These are phyloP conservation scores for Flaveria trinervia DNA, from an alignment of 129 eudicot genomes.

Conservation along the genomic window DNA sequence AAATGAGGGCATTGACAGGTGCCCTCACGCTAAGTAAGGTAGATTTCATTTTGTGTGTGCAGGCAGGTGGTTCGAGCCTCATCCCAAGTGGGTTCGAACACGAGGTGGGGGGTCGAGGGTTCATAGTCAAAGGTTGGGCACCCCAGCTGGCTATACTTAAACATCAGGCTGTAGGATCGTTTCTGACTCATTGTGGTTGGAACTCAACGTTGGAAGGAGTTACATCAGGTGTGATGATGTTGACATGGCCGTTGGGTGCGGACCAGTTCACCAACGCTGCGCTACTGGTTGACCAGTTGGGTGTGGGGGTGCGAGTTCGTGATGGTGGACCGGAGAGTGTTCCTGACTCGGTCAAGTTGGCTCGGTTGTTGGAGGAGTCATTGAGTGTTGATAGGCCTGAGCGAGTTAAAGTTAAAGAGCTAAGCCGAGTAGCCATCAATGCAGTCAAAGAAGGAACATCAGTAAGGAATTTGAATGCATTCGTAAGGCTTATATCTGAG, in stretches of 20 bases:
- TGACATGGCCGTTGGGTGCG: constrained; percentile 52
- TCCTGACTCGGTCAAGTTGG: constrained; percentile 45
- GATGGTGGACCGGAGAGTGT: constrained; percentile 36
- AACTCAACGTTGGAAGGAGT: constrained; percentile 45
- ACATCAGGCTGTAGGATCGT: constrained; percentile 46
- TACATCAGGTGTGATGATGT: constrained; percentile 38
- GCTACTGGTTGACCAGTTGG: constrained; percentile 39
- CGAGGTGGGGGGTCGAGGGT: constrained; percentile 43
- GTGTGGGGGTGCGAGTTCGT: constrained; percentile 40
- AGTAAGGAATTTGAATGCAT: constrained; percentile 22
- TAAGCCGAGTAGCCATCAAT: constrained; percentile 21
- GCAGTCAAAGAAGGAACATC: constrained; percentile 46
- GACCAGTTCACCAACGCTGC: constrained; percentile 48
- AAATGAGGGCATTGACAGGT: constrained; percentile 23
- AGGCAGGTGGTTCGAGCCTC: constrained; percentile 9
- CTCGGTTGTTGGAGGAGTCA: constrained; percentile 33
- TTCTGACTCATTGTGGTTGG: constrained; percentile 65
- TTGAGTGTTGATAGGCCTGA: neutral
- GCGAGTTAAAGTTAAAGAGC: constrained; percentile 20
- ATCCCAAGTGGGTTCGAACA: constrained; percentile 46
- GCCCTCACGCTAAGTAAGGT: constrained; percentile 32
- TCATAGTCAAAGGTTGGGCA: constrained; percentile 49
- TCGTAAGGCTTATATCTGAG: constrained; percentile 24
- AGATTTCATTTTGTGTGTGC: constrained; percentile 29
- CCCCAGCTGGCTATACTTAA: constrained; percentile 52